phyloP scores from a whole-genome alignment of 805 yeast genomes.

The Yamadazyma kitorensis region DNA sequence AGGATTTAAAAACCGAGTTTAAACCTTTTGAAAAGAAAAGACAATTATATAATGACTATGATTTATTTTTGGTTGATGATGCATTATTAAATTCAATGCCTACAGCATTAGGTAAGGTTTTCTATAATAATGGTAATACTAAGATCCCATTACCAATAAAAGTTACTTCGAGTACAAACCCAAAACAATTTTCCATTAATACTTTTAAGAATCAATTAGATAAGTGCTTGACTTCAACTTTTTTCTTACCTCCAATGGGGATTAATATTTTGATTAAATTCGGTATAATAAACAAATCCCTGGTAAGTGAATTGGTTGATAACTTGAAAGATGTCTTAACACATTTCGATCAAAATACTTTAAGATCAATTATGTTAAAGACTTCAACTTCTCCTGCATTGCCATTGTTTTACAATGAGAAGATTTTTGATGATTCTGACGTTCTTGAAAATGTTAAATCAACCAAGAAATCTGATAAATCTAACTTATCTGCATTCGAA shows the following conservation, averaged over 20 bases:
- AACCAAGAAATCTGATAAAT: slow-evolving; percentile 23
- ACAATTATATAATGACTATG: slow-evolving; percentile 63
- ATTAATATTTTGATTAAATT: slow-evolving; percentile 61
- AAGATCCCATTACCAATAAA: slow-evolving; percentile 55
- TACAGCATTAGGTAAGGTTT: slow-evolving; percentile 74
- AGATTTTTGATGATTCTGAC: slow-evolving; percentile 50
- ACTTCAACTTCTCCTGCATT: slow-evolving; percentile 73
- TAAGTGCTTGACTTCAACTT: slow-evolving; percentile 56
- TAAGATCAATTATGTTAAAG: slow-evolving; percentile 64
- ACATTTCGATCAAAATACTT: slow-evolving; percentile 41
- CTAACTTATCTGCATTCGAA: slow-evolving; percentile 60
- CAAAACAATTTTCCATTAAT: slow-evolving; percentile 43
- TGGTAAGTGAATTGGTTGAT: slow-evolving; percentile 49
- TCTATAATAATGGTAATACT: slow-evolving; percentile 47
- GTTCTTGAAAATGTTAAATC: slow-evolving; percentile 27
- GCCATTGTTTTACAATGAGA: slow-evolving; percentile 74
- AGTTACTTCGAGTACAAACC: slow-evolving; percentile 21
- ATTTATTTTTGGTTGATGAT: slow-evolving; percentile 82
- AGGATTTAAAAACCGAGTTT: slow-evolving; percentile 78
- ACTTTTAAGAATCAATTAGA: slow-evolving; percentile 59
- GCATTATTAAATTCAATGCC: slow-evolving; percentile 79
- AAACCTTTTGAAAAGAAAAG: slow-evolving; percentile 89
- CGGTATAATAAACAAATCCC: slow-evolving; percentile 47
- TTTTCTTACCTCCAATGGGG: slow-evolving; percentile 70
- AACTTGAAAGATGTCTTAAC: slow-evolving; percentile 58